Conservation (phyloP, 805 yeast species). For the Candida krabiensis region DNA sequence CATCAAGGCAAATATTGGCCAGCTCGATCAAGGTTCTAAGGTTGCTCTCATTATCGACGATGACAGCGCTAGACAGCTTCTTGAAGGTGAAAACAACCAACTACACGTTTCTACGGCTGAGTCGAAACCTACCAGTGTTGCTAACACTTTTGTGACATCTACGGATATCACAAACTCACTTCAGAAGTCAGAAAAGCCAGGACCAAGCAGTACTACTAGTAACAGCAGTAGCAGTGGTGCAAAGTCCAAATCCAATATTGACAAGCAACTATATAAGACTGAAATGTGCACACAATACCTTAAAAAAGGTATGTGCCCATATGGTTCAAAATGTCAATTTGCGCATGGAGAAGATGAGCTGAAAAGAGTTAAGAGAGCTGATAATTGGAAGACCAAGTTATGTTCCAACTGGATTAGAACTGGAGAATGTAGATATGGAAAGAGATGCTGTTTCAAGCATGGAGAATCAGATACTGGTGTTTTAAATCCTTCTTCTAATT, state of each 20-base stretch:
- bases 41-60: conserved; percentile 3
- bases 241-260: conserved; percentile 18
- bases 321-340: conserved; percentile 90
- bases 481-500: background rate
- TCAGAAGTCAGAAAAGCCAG: conserved; percentile 1
- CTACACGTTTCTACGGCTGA: background rate
- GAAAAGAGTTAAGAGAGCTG: conserved; percentile 67
- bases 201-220: background rate
- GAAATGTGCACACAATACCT: conserved; percentile 82
- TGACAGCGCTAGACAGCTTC: conserved; percentile 2
- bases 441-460: conserved; percentile 90
- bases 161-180: too few species aligned
- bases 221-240: conserved; percentile 8
- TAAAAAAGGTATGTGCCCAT: conserved; percentile 74
- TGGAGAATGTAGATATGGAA: conserved; percentile 86
- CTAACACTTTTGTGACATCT: too few species aligned
- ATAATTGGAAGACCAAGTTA: conserved; percentile 87
- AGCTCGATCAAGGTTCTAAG: conserved; percentile 1
- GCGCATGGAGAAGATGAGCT: conserved; percentile 86
- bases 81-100: conserved; percentile 11
- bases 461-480: conserved; percentile 39
- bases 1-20: conserved; percentile 8
- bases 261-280: conserved; percentile 78
- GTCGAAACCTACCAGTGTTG: background rate
- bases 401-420: conserved; percentile 84